Conservation (phyloP, 1,284 basidiomycete genomes). For the Microbotryum lychnidis-dioicae region DNA sequence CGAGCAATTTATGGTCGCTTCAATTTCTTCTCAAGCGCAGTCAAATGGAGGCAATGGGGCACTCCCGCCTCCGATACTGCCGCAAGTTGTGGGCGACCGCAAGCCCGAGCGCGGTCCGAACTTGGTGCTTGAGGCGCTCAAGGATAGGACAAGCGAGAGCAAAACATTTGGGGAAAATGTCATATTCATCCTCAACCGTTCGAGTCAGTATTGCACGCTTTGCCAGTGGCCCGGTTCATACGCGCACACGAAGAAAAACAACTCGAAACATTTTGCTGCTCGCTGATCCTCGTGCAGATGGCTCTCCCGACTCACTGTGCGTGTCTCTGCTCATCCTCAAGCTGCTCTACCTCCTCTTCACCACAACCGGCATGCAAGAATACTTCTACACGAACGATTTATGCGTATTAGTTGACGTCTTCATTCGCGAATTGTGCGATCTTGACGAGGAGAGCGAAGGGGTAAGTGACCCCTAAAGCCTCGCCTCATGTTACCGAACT, state of each 20-base stretch:
- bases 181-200: constrained; percentile 97
- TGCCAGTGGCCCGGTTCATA: background rate
- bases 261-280: background rate
- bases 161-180: constrained; percentile 97
- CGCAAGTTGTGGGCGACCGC: constrained; percentile 7
- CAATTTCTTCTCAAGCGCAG: constrained; percentile 32
- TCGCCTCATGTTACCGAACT: background rate
- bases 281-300: constrained; percentile 46
- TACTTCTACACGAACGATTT: constrained; percentile 99
- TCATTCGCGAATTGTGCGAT: constrained; percentile 81
- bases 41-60: background rate
- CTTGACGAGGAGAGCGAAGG: constrained; percentile 89
- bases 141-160: constrained; percentile 68
- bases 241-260: background rate
- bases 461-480: constrained; percentile 48
- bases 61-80: constrained; percentile 20
- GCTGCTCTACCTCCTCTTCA: constrained; percentile 88
- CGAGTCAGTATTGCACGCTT: constrained; percentile 51
- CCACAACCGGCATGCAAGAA: constrained; percentile 82
- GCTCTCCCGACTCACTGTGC: constrained; percentile 79
- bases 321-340: constrained; percentile 93
- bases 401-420: constrained; percentile 90
- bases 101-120: constrained; percentile 46
- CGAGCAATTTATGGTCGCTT: constrained; percentile 94
- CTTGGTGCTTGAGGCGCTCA: constrained; percentile 71